A percentile compares a stretch with the other conserved stretches of the same genome.
Evolutionary conservation across 805 yeast species (phyloP).

Genomic region (Saccharomycopsis babjevae): DNA sequence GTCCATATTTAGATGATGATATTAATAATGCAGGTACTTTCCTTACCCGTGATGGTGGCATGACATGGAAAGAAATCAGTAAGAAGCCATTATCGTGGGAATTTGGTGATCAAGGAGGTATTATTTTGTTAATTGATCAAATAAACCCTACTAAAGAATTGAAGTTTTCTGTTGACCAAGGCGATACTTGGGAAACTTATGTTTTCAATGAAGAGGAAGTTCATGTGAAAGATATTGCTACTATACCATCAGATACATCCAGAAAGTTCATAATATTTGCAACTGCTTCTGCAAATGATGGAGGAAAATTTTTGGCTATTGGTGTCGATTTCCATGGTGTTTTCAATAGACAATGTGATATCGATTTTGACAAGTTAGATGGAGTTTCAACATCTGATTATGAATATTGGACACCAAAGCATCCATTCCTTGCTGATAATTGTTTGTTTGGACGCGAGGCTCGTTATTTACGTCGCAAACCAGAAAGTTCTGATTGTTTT

Average conservation of each 20-base stretch:
- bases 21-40: slow-evolving; percentile 53
- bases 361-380: slow-evolving; percentile 35
- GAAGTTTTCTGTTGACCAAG: slow-evolving; percentile 67
- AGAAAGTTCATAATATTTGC: slow-evolving; percentile 63
- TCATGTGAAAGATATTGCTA: slow-evolving; percentile 60
- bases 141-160: slow-evolving; percentile 48
- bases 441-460: slow-evolving; percentile 70
- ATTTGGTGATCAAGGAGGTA: slow-evolving; percentile 89
- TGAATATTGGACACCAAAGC: slow-evolving; percentile 52
- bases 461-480: slow-evolving; percentile 45
- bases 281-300: slow-evolving; percentile 29
- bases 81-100: slow-evolving; percentile 86
- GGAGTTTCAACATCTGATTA: slow-evolving; percentile 37
- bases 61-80: slow-evolving; percentile 71
- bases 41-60: slow-evolving; percentile 83
- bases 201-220: slow-evolving; percentile 50
- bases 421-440: slow-evolving; percentile 38
- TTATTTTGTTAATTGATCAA: slow-evolving; percentile 61
- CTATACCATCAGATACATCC: slow-evolving; percentile 88
- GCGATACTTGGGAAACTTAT: slow-evolving; percentile 61
- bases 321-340: slow-evolving; percentile 49
- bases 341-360: slow-evolving; percentile 44
- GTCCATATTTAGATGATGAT: slow-evolving; percentile 39
- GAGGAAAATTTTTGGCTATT: slow-evolving; percentile 31
- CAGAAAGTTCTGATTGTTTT: slow-evolving; percentile 55